phyloP scores from a whole-genome alignment of 140 eudicot genomes.

The Senecio squalidus region DNA sequence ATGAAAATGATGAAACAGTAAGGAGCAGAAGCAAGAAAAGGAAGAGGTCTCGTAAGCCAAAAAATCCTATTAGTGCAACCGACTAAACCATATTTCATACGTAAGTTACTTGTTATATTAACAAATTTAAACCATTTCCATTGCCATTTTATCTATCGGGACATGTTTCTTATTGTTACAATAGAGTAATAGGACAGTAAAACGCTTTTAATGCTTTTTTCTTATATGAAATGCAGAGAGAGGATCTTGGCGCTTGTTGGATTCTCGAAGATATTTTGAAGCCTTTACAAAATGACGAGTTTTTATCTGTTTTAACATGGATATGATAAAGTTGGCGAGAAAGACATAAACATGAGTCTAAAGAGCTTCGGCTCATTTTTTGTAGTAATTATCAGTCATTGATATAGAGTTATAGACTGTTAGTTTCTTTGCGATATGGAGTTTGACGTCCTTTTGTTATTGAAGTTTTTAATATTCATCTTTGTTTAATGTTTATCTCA shows the following conservation, averaged over 20 bases:
- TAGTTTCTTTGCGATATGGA: neutral
- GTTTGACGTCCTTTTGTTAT: slow-evolving; percentile 1
- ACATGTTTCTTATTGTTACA: neutral
- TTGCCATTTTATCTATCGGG: slow-evolving; percentile 6
- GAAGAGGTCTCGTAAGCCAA: slow-evolving; percentile 63
- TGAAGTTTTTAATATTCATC: no score
- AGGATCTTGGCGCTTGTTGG: slow-evolving; percentile 18
- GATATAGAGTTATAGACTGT: neutral
- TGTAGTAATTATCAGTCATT: slow-evolving; percentile 9
- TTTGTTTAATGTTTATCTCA: no score
- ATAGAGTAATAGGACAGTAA: neutral
- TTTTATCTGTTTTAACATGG: neutral
- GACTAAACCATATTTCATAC: neutral
- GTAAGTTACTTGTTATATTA: slow-evolving; percentile 4
- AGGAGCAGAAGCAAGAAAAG: slow-evolving; percentile 62
- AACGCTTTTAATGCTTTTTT: neutral
- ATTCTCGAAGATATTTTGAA: neutral
- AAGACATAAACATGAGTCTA: neutral
- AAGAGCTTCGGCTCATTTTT: slow-evolving; percentile 14
- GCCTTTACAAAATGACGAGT: neutral
- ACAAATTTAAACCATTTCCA: neutral
- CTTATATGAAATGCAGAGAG: neutral
- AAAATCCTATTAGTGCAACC: slow-evolving; percentile 21
- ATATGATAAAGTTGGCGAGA: slow-evolving; percentile 3
- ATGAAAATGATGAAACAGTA: slow-evolving; percentile 27